Percentiles rank a stretch among this genome's conserved stretches.
Conservation (phyloP, 202 grass and related monocot genomes). For the Bolboschoenoplectus hybrid region DNA sequence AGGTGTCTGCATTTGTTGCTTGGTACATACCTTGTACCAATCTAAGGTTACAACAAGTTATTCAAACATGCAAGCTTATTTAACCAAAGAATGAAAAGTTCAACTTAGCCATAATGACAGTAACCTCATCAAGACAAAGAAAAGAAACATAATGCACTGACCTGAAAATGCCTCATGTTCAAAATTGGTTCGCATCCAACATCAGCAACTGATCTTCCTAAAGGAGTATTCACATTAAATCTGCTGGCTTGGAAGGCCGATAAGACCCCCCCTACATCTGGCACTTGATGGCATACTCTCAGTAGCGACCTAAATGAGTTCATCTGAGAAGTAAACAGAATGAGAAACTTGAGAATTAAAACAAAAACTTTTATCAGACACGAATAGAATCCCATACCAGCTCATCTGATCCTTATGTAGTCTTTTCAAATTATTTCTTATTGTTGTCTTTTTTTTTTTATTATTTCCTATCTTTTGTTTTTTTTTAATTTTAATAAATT, state of each 20-base stretch:
- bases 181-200: slow-evolving; percentile 96
- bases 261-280: slow-evolving; percentile 59
- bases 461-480: background rate
- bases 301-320: slow-evolving; percentile 74
- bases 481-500: background rate
- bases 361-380: slow-evolving; percentile 4
- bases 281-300: slow-evolving; percentile 79
- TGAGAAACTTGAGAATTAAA: slow-evolving; percentile 4
- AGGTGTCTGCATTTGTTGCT: slow-evolving; percentile 4
- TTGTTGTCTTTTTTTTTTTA: background rate
- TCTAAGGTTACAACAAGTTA: background rate
- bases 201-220: slow-evolving; percentile 84
- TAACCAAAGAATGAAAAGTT: background rate
- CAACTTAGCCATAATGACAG: background rate
- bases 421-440: background rate
- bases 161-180: slow-evolving; percentile 98
- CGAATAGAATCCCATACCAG: background rate
- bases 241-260: slow-evolving; percentile 64
- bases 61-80: background rate
- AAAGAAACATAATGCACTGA: slow-evolving; percentile 40
- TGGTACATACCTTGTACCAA: background rate
- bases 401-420: slow-evolving; percentile 9
- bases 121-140: slow-evolving; percentile 2
- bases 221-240: slow-evolving; percentile 77
- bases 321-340: slow-evolving; percentile 63